These are phyloP conservation scores for Jamesozyma hellenica DNA, from an alignment of 805 yeast species.

Conservation along the genomic window DNA sequence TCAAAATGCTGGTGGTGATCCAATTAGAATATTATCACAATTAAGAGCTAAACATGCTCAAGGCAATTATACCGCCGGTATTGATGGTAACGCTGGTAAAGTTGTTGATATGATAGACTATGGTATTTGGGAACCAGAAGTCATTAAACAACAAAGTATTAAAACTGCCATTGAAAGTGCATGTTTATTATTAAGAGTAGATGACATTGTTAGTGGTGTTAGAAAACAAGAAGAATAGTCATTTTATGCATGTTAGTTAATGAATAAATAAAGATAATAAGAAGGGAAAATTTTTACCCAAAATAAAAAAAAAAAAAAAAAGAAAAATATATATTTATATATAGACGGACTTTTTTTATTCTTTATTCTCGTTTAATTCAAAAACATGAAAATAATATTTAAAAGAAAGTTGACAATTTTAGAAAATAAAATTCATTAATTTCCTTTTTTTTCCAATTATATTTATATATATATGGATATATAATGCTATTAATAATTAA, in stretches of 20 bases:
- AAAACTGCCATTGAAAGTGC: conserved; percentile 99
- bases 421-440: too few relatives aligned
- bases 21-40: conserved; percentile 80
- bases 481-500: too few relatives aligned
- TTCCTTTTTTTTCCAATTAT: too few relatives aligned
- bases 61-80: conserved; percentile 77
- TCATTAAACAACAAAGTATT: conserved; percentile 88
- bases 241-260: not conserved
- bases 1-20: conserved; percentile 96
- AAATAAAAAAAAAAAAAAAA: not conserved
- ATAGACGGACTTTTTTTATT: not conserved
- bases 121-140: conserved; percentile 99
- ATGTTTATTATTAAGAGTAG: conserved; percentile 86
- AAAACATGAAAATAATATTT: too few relatives aligned
- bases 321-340: not conserved
- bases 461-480: too few relatives aligned
- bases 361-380: not conserved
- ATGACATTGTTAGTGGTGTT: conserved; percentile 94
- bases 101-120: conserved; percentile 90
- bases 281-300: not conserved
- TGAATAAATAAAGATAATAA: not conserved
- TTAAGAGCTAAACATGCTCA: conserved; percentile 94
- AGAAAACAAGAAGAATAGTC: conserved; percentile 39
- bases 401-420: too few relatives aligned
- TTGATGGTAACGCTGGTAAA: conserved; percentile 91